Percentiles rank a stretch among this genome's conserved stretches.
Evolutionary conservation across 1,139 yeast species (phyloP).

Genomic region (Sugiyamaella paludigena): DNA sequence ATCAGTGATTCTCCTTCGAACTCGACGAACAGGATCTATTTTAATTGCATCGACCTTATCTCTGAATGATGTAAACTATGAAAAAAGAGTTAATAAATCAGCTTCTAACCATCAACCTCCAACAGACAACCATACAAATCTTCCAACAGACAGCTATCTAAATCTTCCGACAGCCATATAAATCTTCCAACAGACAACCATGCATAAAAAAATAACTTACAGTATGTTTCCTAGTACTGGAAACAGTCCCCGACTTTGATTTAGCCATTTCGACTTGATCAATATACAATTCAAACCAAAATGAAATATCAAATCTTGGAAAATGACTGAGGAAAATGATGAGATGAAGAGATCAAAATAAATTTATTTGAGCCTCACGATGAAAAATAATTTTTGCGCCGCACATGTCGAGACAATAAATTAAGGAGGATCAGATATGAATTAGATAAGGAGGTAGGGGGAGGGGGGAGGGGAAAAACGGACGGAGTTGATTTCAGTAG

Average conservation of each 20-base stretch:
- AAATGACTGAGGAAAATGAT: neutral
- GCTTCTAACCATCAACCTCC: neutral
- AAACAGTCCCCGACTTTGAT: constrained; percentile 26
- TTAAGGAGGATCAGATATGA: too few relatives aligned
- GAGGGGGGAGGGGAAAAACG: too few relatives aligned
- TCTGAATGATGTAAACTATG: constrained; percentile 66
- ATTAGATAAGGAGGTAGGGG: too few relatives aligned
- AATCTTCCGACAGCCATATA: neutral
- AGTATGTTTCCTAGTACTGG: constrained; percentile 23
- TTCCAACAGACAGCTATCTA: neutral
- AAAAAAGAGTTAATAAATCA: constrained; percentile 1
- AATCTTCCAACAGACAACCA: neutral
- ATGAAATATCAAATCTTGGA: too few relatives aligned
- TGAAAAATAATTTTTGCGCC: too few relatives aligned
- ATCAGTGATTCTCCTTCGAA: constrained; percentile 64
- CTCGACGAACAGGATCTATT: constrained; percentile 75
- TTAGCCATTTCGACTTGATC: constrained; percentile 19
- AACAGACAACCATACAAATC: neutral
- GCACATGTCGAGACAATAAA: too few relatives aligned
- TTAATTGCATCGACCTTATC: constrained; percentile 81
- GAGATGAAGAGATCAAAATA: neutral
- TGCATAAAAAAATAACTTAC: constrained; percentile 15
- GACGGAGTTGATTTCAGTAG: too few relatives aligned
- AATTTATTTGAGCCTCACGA: too few relatives aligned
- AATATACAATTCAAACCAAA: too few relatives aligned